Evolutionary conservation across 176 grass and related monocot species (phyloP).

Genomic region (Eragrostis curvula): DNA sequence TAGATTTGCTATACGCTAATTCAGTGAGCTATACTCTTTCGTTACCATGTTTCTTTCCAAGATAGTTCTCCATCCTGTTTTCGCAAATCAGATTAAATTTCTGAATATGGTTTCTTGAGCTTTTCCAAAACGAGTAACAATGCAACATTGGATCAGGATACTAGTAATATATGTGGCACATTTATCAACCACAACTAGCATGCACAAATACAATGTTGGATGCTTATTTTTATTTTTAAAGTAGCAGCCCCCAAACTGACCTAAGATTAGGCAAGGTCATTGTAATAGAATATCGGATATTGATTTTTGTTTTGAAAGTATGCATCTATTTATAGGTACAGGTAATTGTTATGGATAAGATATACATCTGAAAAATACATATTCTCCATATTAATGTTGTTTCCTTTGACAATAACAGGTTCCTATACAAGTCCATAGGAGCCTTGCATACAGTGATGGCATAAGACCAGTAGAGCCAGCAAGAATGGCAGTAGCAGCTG

Average conservation of each 20-base stretch:
- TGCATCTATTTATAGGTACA: neutral
- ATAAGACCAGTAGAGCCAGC: constrained; percentile 76
- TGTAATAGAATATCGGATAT: neutral
- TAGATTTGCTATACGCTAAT: constrained; percentile 1
- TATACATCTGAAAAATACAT: neutral
- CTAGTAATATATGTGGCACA: neutral
- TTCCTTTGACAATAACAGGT: constrained; percentile 50
- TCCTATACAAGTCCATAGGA: constrained; percentile 87
- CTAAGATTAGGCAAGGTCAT: neutral
- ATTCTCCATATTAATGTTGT: constrained; percentile 13
- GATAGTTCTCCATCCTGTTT: neutral
- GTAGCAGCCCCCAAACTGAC: neutral
- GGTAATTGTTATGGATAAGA: neutral
- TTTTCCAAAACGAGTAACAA: neutral
- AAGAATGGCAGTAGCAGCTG: constrained; percentile 49
- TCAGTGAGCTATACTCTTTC: neutral
- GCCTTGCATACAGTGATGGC: constrained; percentile 84
- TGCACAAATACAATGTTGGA: neutral
- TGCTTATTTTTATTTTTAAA: too few species aligned
- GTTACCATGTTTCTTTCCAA: neutral
- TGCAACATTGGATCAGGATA: neutral
- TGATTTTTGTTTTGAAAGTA: neutral
- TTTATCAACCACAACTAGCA: neutral
- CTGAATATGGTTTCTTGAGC: neutral
- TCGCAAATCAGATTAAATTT: neutral